Conservation (phyloP, 306 rosid species). For the Trifolium repens region DNA sequence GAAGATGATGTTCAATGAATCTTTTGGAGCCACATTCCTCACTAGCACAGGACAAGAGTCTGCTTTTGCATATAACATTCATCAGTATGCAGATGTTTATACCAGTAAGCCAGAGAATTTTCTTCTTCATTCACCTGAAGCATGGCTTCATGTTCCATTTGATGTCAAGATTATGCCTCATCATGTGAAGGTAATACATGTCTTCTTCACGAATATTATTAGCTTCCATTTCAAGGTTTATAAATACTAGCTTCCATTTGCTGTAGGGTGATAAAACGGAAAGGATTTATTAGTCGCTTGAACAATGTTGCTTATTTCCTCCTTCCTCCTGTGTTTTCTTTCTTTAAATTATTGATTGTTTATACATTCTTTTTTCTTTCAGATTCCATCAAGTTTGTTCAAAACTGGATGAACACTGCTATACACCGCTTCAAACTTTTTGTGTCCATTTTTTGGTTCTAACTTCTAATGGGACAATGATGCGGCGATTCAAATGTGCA, state of each 20-base stretch:
- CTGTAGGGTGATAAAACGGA: background rate
- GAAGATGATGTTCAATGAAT: conserved; percentile 82
- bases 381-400: conserved; percentile 80
- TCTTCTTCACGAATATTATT: background rate
- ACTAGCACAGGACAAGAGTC: conserved; percentile 96
- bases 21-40: conserved; percentile 91
- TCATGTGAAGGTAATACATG: conserved; percentile 79
- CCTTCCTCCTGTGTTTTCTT: conserved; percentile 29
- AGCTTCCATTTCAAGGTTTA: background rate
- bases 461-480: conserved; percentile 13
- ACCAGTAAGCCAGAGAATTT: conserved; percentile 98
- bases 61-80: conserved; percentile 92
- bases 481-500: conserved; percentile 16
- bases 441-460: conserved; percentile 7
- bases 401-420: conserved; percentile 47
- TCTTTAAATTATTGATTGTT: conserved; percentile 15
- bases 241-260: background rate
- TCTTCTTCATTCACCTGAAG: conserved; percentile 78
- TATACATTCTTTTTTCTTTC: conserved; percentile 30
- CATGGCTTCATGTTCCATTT: conserved; percentile 92
- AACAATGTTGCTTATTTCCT: conserved; percentile 7
- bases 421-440: conserved; percentile 30
- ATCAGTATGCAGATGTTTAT: conserved; percentile 97
- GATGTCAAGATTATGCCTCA: conserved; percentile 98
- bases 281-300: conserved; percentile 14